Evolutionary conservation across 1,284 basidiomycete genomes (phyloP), one percentile per base, ranked within the genome.

Genomic region (Rhodotorula sp.): DNA sequence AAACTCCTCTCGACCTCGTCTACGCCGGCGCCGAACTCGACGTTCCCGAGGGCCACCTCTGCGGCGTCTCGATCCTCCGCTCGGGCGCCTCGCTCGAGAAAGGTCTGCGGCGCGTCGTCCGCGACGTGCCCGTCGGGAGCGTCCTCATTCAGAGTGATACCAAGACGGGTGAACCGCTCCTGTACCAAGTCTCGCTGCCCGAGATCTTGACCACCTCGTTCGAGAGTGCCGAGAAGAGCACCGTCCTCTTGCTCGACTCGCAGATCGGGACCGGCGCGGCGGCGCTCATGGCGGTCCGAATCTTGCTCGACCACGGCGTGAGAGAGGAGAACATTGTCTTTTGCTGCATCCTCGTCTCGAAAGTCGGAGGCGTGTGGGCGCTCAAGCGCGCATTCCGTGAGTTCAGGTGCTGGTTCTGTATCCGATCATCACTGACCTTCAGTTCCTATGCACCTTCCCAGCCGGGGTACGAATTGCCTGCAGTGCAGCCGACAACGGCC

Each of bases 251-350:
- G n/a, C 84, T 97, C 47, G 95, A 98, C 79, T 91, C 92, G 5
- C 95, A 95, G 88, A 93, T 98, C 80, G 93, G 93, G 7, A 98
- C 95, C 0, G 95, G 90, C 4, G 95, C 95, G 0, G 89, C 95
- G 6, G 94, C 92, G 1, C 90, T 95, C 81, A 98, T 98, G 95
- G 91, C 93, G 0, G 91, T 99, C 68, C 89, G 95, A n/a, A 87
- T 97, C 7, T 84, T 98, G 23, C 85, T 98, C 38, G 95, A 99
- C 79, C 95, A 99, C 78, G 94, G 95, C n/a, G 89, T 98, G 14
- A 86, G 80, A 74, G 87, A 93, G 79, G 85, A 89, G 59, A 72
- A 74, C 58, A 82, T 83, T 66, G 72, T 82, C 48, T 76, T 83
- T 26, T 73, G 95, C 31, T 89, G 92, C 1, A 91, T 95, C 83